Evolutionary conservation across 1,139 yeast genomes (phyloP).

Genomic region (Debaryomyces nepalensis): DNA sequence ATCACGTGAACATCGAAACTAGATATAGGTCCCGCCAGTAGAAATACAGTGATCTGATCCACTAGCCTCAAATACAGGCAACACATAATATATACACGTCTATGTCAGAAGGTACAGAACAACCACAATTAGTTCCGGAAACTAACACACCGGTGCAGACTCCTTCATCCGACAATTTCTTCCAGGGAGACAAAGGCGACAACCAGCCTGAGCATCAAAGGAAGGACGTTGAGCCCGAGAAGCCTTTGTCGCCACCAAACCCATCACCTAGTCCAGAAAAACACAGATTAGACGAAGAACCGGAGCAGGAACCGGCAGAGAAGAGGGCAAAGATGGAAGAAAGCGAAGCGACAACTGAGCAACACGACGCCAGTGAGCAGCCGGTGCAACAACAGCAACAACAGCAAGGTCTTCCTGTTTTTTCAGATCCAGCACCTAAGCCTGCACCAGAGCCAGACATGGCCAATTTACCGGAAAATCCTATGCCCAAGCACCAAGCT

Average conservation of each 20-base stretch:
- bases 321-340: conserved; percentile 30
- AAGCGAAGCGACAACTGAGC: conserved; percentile 11
- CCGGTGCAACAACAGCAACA: conserved; percentile 13
- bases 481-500: conserved; percentile 87
- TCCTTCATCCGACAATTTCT: conserved; percentile 40
- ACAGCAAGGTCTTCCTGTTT: conserved; percentile 20
- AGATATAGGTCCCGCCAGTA: conserved; percentile 1
- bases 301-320: conserved; percentile 22
- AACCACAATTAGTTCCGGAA: conserved; percentile 24
- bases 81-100: conserved; percentile 8
- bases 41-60: conserved; percentile 1
- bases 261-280: conserved; percentile 52
- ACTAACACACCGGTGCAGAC: conserved; percentile 49
- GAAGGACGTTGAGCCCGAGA: conserved; percentile 29
- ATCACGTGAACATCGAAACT: conserved; percentile 10
- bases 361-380: conserved; percentile 10
- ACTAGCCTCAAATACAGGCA: not conserved
- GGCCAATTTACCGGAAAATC: conserved; percentile 64
- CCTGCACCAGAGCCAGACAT: conserved; percentile 76
- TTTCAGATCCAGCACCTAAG: conserved; percentile 65
- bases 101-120: conserved; percentile 25
- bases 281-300: conserved; percentile 35
- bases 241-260: conserved; percentile 52
- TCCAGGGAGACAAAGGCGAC: conserved; percentile 19
- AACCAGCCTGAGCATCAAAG: conserved; percentile 13